These are phyloP conservation scores for Penicillium sclerotigenum DNA, from an alignment of 2,329 filamentous ascomycete genomes.

Conservation along the genomic window DNA sequence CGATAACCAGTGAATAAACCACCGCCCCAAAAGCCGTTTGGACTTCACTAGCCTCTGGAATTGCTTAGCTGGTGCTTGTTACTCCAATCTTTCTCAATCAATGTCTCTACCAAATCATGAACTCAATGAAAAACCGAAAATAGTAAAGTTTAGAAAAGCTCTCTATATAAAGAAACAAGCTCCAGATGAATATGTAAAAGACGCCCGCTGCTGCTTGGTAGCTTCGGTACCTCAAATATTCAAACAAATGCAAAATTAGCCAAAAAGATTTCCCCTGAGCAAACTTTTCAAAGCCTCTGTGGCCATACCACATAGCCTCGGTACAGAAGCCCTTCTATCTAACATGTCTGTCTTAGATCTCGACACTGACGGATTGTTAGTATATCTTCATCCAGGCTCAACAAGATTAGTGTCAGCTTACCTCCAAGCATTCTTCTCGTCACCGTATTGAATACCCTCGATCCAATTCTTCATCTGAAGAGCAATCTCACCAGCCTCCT, in stretches of 20 bases:
- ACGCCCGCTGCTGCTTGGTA: not conserved
- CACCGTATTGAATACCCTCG: conserved; percentile 90
- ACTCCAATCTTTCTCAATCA: not conserved
- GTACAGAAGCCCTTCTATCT: not conserved
- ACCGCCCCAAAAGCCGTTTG: not conserved
- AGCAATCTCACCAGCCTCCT: conserved; percentile 87
- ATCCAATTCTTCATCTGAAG: conserved; percentile 94
- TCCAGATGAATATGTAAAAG: conserved; percentile 3
- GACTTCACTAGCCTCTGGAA: not conserved
- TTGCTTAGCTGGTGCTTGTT: not conserved
- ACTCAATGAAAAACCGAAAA: not conserved
- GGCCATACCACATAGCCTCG: not conserved
- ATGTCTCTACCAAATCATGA: not conserved
- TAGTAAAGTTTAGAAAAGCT: not conserved
- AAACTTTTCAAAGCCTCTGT: not conserved
- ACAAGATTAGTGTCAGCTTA: conserved; percentile 40
- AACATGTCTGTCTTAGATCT: conserved; percentile 18
- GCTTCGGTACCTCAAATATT: not conserved
- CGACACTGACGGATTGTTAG: conserved; percentile 5
- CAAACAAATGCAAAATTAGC: conserved; percentile 1
- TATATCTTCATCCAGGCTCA: not conserved
- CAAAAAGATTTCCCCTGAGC: not conserved
- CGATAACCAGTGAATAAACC: not conserved
- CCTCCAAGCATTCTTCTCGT: conserved; percentile 90
- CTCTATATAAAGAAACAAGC: not conserved